Conservation (phyloP, 345 rosid genomes). For the Sapria himalayana region DNA sequence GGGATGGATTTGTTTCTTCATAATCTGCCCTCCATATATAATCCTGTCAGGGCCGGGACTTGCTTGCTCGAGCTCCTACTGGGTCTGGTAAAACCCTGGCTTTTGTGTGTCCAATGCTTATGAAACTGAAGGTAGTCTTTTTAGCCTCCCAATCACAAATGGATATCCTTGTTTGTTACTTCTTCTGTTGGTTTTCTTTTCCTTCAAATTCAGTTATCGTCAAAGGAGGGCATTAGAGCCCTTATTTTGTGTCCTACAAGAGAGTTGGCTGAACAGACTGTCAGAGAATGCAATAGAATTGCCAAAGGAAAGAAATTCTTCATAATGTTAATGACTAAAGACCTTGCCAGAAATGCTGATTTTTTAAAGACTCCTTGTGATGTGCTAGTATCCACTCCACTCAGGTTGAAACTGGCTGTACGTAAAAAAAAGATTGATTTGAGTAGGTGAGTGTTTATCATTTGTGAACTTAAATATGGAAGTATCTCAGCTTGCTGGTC, state of each 20-base stretch:
- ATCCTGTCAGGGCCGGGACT: slow-evolving; percentile 70
- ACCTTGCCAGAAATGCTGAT: slow-evolving; percentile 35
- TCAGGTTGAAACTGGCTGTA: slow-evolving; percentile 46
- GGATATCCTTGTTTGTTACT: slow-evolving; percentile 5
- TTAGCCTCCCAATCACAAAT: background rate
- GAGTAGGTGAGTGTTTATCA: slow-evolving; percentile 42
- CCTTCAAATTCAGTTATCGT: slow-evolving; percentile 21
- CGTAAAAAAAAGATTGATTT: slow-evolving; percentile 52
- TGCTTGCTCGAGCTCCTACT: slow-evolving; percentile 94
- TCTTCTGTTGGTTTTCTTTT: slow-evolving; percentile 8
- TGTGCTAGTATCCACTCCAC: slow-evolving; percentile 70
- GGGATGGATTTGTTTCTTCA: too few species aligned
- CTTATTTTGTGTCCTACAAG: slow-evolving; percentile 77
- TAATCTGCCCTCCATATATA: too few species aligned
- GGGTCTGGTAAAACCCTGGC: slow-evolving; percentile 93
- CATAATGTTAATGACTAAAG: slow-evolving; percentile 60
- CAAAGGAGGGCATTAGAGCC: slow-evolving; percentile 58
- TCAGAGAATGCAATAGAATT: slow-evolving; percentile 75
- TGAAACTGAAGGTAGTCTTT: slow-evolving; percentile 62
- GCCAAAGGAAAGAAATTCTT: slow-evolving; percentile 55
- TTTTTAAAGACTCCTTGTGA: slow-evolving; percentile 56
- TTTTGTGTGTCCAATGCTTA: slow-evolving; percentile 78
- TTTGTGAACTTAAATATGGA: too few species aligned
- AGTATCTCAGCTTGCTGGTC: too few species aligned
- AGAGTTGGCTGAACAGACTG: slow-evolving; percentile 76